Percentiles rank a stretch among this genome's conserved stretches.
Conservation (phyloP, 371 early-diverging fungal genomes). For the Haplosporangium sp. region DNA sequence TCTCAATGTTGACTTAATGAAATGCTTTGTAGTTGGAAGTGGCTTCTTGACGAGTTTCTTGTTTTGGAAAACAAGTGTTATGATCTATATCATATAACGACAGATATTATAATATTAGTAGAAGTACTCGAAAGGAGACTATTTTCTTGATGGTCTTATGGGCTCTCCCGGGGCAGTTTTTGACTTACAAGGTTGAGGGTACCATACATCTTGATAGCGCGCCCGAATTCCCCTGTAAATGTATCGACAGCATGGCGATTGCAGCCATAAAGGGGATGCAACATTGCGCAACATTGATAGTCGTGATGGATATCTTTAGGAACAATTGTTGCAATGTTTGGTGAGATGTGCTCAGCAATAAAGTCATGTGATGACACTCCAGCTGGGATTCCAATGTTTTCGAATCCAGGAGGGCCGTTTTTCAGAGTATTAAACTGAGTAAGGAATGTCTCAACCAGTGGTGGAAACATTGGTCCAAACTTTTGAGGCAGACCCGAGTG, state of each 20-base stretch:
- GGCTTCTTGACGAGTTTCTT: slow-evolving; percentile 54
- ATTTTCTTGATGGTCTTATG: too few species aligned
- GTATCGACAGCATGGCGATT: slow-evolving; percentile 53
- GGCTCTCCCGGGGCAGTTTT: background rate
- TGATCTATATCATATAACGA: slow-evolving; percentile 17
- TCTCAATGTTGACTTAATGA: slow-evolving; percentile 71
- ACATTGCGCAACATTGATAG: slow-evolving; percentile 76
- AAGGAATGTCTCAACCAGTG: slow-evolving; percentile 56
- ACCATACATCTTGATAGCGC: slow-evolving; percentile 75
- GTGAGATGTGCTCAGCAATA: slow-evolving; percentile 64
- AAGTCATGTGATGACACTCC: slow-evolving; percentile 62
- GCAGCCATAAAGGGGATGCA: slow-evolving; percentile 74
- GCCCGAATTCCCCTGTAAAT: slow-evolving; percentile 62
- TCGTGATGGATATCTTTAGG: slow-evolving; percentile 68
- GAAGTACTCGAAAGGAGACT: background rate
- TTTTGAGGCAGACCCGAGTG: slow-evolving; percentile 72
- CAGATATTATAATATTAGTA: background rate
- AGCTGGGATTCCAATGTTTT: slow-evolving; percentile 59
- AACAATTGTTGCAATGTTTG: slow-evolving; percentile 66
- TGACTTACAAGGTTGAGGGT: slow-evolving; percentile 76
- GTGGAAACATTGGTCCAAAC: slow-evolving; percentile 66
- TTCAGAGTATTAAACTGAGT: slow-evolving; percentile 51
- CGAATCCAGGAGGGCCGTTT: slow-evolving; percentile 50
- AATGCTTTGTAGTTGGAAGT: slow-evolving; percentile 28
- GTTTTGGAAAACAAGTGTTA: slow-evolving; percentile 52